phyloP scores from a whole-genome alignment of 2,329 filamentous ascomycete genomes.

The Penicillium sp. region DNA sequence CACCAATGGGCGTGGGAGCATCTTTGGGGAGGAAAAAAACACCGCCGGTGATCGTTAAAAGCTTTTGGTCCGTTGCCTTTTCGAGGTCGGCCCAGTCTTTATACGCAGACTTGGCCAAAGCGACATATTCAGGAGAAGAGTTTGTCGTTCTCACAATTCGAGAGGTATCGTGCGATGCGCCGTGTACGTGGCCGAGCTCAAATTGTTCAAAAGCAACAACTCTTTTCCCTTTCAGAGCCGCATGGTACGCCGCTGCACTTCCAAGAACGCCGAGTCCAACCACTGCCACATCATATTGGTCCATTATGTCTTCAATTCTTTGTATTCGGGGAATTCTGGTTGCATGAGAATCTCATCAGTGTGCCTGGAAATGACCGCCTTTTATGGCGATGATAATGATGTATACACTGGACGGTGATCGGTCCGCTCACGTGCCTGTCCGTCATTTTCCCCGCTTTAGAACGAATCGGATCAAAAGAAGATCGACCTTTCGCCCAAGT shows the following conservation, averaged over 20 bases:
- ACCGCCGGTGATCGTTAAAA: slow-evolving; percentile 30
- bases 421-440: slow-evolving; percentile 2
- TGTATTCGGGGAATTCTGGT: neutral
- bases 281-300: slow-evolving; percentile 29
- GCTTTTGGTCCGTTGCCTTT: slow-evolving; percentile 17
- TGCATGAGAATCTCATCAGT: neutral
- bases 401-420: neutral
- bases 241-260: slow-evolving; percentile 31
- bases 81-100: slow-evolving; percentile 33
- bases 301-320: slow-evolving; percentile 12
- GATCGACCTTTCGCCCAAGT: too few relatives aligned
- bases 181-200: slow-evolving; percentile 31
- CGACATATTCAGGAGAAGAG: slow-evolving; percentile 32
- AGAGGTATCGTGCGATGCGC: slow-evolving; percentile 33
- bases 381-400: neutral
- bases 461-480: too few relatives aligned
- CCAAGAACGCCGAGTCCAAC: slow-evolving; percentile 31
- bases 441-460: neutral
- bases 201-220: slow-evolving; percentile 33
- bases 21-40: slow-evolving; percentile 25
- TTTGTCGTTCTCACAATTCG: slow-evolving; percentile 33
- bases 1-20: slow-evolving; percentile 7
- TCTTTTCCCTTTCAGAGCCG: slow-evolving; percentile 27
- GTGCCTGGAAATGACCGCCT: neutral
- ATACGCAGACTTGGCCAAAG: slow-evolving; percentile 46